phyloP scores from a whole-genome alignment of 495 filamentous ascomycete species.

The Pyronema omphalodes region DNA sequence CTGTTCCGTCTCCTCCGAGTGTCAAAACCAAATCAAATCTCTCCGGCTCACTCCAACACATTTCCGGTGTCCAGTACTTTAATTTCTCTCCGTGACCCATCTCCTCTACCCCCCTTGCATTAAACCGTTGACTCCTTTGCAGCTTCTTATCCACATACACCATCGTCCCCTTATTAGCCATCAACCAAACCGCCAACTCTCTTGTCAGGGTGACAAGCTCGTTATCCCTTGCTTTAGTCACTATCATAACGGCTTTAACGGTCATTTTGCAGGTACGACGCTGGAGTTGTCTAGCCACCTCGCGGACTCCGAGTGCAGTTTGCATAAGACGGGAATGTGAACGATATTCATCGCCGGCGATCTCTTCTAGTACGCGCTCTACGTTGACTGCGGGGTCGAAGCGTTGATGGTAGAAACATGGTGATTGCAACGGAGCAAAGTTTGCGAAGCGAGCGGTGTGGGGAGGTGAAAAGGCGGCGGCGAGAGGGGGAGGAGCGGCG shows the following conservation, averaged over 20 bases:
- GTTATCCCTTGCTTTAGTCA: constrained; percentile 77
- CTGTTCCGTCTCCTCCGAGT: constrained; percentile 90
- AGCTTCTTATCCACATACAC: constrained; percentile 82
- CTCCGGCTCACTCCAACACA: constrained; percentile 61
- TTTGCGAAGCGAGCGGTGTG: constrained; percentile 40
- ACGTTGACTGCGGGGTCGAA: constrained; percentile 94
- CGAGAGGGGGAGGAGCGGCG: constrained; percentile 29
- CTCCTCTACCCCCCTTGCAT: constrained; percentile 51
- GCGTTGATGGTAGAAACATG: constrained; percentile 91
- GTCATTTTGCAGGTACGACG: constrained; percentile 45
- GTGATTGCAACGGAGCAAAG: constrained; percentile 50
- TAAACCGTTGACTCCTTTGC: constrained; percentile 68
- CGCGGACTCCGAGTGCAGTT: constrained; percentile 82
- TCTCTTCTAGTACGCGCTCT: constrained; percentile 87
- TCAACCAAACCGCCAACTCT: constrained; percentile 65
- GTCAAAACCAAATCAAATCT: constrained; percentile 87
- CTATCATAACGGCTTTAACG: constrained; percentile 65
- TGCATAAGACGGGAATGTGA: constrained; percentile 85
- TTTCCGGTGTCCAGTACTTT: constrained; percentile 63
- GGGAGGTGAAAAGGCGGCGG: constrained; percentile 27
- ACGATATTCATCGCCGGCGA: constrained; percentile 68
- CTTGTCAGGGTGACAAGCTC: constrained; percentile 61
- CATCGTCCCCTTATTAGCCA: constrained; percentile 38
- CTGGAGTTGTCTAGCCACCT: constrained; percentile 86
- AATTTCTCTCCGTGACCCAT: constrained; percentile 47